Conservation (phyloP, 208 protist genomes). For the Blastocrithidia nonstop region DNA sequence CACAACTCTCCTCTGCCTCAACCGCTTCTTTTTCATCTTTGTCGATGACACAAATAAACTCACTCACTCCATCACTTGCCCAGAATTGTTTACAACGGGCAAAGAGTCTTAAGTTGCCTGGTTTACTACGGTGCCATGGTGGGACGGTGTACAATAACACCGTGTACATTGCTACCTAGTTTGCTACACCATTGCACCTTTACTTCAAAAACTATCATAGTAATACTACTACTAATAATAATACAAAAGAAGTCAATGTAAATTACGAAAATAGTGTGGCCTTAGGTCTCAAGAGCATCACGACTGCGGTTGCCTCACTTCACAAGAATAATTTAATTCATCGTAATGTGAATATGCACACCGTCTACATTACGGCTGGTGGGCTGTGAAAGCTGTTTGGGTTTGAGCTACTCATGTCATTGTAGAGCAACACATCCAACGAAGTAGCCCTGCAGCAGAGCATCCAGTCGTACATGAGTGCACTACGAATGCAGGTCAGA, state of each 20-base stretch:
- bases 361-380: conserved; percentile 45
- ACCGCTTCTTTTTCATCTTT: too few relatives aligned
- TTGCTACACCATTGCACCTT: conserved; percentile 28
- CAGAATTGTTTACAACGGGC: conserved; percentile 53
- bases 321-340: conserved; percentile 66
- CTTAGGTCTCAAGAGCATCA: conserved; percentile 38
- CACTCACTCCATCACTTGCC: too few relatives aligned
- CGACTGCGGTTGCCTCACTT: conserved; percentile 32
- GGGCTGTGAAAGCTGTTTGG: conserved; percentile 75
- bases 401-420: conserved; percentile 56
- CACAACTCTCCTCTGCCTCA: background rate
- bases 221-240: background rate
- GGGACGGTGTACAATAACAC: conserved; percentile 49
- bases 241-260: background rate
- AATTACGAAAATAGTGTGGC: conserved; percentile 8
- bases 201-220: conserved; percentile 12
- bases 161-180: conserved; percentile 74
- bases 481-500: too few relatives aligned
- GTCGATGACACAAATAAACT: too few relatives aligned
- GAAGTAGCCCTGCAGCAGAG: too few relatives aligned
- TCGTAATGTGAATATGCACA: conserved; percentile 46
- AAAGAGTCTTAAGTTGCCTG: conserved; percentile 62
- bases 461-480: too few relatives aligned
- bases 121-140: conserved; percentile 53
- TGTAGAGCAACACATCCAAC: too few relatives aligned